These are phyloP conservation scores for Pyrus communis DNA, from an alignment of 306 rosid genomes.

Conservation along the genomic window DNA sequence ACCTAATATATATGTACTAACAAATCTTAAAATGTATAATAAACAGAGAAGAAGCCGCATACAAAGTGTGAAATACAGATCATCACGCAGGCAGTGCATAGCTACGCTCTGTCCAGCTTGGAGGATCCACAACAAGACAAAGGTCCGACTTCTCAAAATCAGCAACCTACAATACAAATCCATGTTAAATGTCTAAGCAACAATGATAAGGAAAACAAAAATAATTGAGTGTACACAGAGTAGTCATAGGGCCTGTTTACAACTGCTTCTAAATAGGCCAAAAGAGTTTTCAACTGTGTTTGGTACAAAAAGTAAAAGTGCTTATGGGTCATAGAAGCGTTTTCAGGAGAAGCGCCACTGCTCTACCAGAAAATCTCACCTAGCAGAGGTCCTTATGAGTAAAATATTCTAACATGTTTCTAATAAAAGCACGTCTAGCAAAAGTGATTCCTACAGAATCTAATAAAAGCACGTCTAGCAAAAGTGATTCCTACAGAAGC, in stretches of 20 bases:
- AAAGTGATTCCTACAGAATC: neutral
- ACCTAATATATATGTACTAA: neutral
- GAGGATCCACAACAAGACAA: conserved; percentile 82
- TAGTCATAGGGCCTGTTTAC: neutral
- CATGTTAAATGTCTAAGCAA: neutral
- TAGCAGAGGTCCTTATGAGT: too few species aligned
- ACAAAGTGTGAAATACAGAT: neutral
- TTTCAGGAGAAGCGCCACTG: neutral
- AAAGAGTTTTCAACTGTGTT: neutral
- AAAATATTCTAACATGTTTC: too few species aligned
- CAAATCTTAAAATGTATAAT: neutral
- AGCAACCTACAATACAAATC: conserved; percentile 48
- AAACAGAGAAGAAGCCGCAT: conserved; percentile 7
- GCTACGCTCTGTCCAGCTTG: conserved; percentile 73
- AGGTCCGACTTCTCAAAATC: conserved; percentile 73
- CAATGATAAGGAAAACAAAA: neutral
- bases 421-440: neutral
- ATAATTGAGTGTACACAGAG: neutral
- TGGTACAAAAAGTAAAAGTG: neutral
- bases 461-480: neutral
- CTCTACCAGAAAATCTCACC: too few species aligned
- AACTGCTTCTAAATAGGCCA: too few species aligned
- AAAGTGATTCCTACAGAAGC: neutral
- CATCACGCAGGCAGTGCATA: conserved; percentile 58
- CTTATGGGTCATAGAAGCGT: neutral